Evolutionary conservation across 169 alveolate genomes (phyloP).

Genomic region (Plasmodium inui): DNA sequence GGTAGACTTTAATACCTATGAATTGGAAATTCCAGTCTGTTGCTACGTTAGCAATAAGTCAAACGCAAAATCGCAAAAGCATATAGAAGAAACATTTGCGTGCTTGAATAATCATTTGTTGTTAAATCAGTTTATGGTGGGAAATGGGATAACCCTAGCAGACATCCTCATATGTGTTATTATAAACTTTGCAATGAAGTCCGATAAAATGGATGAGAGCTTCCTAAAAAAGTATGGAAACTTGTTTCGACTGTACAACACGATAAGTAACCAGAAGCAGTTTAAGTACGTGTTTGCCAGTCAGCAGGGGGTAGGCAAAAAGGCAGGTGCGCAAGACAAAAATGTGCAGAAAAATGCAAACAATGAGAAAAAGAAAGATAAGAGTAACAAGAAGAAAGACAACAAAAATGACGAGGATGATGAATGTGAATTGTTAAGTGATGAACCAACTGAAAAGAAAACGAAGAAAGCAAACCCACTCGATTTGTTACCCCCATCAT

Average conservation of each 20-base stretch:
- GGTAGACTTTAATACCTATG: slow-evolving; percentile 82
- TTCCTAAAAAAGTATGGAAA: slow-evolving; percentile 55
- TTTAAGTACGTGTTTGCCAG: slow-evolving; percentile 59
- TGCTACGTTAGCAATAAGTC: slow-evolving; percentile 76
- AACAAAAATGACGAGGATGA: neutral
- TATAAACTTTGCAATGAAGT: slow-evolving; percentile 83
- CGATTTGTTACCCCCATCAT: slow-evolving; percentile 92
- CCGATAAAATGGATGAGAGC: slow-evolving; percentile 70
- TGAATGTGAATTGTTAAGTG: slow-evolving; percentile 63
- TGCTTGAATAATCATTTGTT: slow-evolving; percentile 80
- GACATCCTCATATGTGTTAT: slow-evolving; percentile 89
- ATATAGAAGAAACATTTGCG: slow-evolving; percentile 78
- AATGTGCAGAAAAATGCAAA: slow-evolving; percentile 41
- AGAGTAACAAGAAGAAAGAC: slow-evolving; percentile 76
- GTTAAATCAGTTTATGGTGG: slow-evolving; percentile 88
- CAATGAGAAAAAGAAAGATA: slow-evolving; percentile 64
- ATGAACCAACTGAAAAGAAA: slow-evolving; percentile 79
- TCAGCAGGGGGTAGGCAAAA: slow-evolving; percentile 55
- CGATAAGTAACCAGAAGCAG: slow-evolving; percentile 76
- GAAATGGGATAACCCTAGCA: slow-evolving; percentile 91
- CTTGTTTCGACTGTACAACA: slow-evolving; percentile 50
- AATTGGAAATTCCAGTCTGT: slow-evolving; percentile 78
- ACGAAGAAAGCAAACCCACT: slow-evolving; percentile 86
- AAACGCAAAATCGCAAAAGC: slow-evolving; percentile 68
- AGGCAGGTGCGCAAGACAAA: slow-evolving; percentile 65